These are phyloP conservation scores for Porodaedalea pini DNA, from an alignment of 1,284 basidiomycete genomes.

Conservation along the genomic window DNA sequence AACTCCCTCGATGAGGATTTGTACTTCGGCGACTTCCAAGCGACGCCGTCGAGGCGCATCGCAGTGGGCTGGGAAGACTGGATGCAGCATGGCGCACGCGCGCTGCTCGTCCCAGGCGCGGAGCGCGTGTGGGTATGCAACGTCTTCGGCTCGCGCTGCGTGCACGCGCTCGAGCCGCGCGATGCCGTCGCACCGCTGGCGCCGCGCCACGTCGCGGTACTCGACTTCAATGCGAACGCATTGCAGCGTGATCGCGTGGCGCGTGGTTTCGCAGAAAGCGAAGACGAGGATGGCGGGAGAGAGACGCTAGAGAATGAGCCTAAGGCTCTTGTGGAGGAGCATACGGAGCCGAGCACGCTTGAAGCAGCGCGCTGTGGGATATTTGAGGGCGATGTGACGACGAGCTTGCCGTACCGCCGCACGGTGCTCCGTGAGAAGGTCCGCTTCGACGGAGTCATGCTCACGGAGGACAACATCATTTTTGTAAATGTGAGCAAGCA, in stretches of 20 bases:
- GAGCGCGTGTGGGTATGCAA: slow-evolving; percentile 54
- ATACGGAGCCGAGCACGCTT: slow-evolving; percentile 5
- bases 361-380: slow-evolving; percentile 24
- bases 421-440: slow-evolving; percentile 21
- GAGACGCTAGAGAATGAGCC: neutral
- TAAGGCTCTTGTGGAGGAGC: neutral
- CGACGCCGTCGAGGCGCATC: neutral
- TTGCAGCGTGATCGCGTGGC: slow-evolving; percentile 30
- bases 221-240: slow-evolving; percentile 52
- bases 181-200: slow-evolving; percentile 16
- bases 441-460: slow-evolving; percentile 40
- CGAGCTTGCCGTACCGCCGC: slow-evolving; percentile 43
- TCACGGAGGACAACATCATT: slow-evolving; percentile 53
- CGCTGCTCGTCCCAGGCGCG: slow-evolving; percentile 36
- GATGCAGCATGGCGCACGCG: slow-evolving; percentile 46
- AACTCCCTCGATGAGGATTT: neutral
- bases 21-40: neutral
- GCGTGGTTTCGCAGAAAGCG: neutral
- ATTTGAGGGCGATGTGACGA: slow-evolving; percentile 39
- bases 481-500: slow-evolving; percentile 43
- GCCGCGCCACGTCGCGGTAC: slow-evolving; percentile 32
- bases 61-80: slow-evolving; percentile 45
- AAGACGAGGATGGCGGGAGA: neutral
- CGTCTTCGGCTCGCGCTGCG: slow-evolving; percentile 49
- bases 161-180: slow-evolving; percentile 27